Evolutionary conservation across 495 filamentous ascomycete species (phyloP), one percentile per base, ranked within the genome.

Genomic region (Lophiotrema nucula): DNA sequence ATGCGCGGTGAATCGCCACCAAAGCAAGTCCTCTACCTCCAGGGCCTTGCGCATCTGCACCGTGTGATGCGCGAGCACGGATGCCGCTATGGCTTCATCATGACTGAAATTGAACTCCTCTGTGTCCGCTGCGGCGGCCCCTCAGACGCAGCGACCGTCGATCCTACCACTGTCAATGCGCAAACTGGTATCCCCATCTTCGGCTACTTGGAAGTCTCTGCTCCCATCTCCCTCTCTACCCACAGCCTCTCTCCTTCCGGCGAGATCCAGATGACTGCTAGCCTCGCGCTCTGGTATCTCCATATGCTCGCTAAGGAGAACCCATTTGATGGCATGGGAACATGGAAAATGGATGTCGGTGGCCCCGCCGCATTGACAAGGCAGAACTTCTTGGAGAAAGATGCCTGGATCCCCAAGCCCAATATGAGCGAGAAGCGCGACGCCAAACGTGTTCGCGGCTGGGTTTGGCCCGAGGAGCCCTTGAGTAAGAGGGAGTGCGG

Each of bases 61-160:
- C 82, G 85, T 41, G 82, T 83, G 69, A 95, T 96, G 91, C 88
- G 91, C 70, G 89, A 93, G 73, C 88, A 95, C 71, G 86, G 86
- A 55, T 92, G 88, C 61, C 85, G 91, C 43, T 96, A 96, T 70
- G 91, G 91, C 26, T 96, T 95, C 76, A 92, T 96, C 67, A 83
- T 96, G 52, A 96, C 89, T 0, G 91, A 96, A 69, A 95, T 95
- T 67, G 91, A 96, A 74, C 86, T 96, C 12, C 84, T 96, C 26
- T 87, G 90, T 67, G 89, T 95, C 0, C 89, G 91, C 46, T 65
- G 63, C 60, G 73, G 72, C 23, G 69, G 69, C 1, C 62, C 64
- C 4, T 56, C 65, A 0, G 33, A 13, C n/a, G 59, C 58, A 10
- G 41, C 38, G 1, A 48, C 35, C 22, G 25, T 54, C 1, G 53